Conservation (phyloP, 139 green algal species). For the Haematococcus sp. region DNA sequence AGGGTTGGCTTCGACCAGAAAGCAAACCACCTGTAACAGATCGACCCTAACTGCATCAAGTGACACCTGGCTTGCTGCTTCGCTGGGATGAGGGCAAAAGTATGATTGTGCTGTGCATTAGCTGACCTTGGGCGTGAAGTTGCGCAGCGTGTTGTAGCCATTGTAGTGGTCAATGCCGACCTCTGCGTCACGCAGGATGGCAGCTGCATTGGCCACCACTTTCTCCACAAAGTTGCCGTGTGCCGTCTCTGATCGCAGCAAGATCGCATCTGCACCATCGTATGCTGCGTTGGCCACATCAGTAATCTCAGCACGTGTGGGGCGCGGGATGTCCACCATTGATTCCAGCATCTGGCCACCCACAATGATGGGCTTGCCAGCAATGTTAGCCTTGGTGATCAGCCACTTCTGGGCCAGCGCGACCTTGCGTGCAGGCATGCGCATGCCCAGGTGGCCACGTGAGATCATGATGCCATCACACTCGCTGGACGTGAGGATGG, state of each 20-base stretch:
- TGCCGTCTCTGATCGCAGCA: conserved; percentile 54
- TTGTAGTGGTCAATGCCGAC: conserved; percentile 44
- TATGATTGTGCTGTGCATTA: no score
- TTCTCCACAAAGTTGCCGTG: conserved; percentile 26
- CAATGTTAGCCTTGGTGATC: conserved; percentile 47
- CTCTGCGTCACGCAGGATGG: conserved; percentile 31
- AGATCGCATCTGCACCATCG: conserved; percentile 56
- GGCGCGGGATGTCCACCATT: conserved; percentile 41
- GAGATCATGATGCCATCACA: conserved; percentile 56
- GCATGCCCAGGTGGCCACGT: conserved; percentile 55
- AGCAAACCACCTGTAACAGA: no score
- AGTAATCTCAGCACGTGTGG: conserved; percentile 74
- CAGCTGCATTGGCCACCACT: conserved; percentile 17
- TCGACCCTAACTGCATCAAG: no score
- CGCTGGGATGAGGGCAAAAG: no score
- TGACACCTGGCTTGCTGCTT: no score
- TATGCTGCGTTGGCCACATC: conserved; percentile 80
- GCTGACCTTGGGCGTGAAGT: conserved; percentile 52
- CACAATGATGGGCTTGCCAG: conserved; percentile 40
- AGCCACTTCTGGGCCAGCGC: conserved; percentile 53
- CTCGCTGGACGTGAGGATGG: conserved; percentile 32
- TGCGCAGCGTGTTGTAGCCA: conserved; percentile 42
- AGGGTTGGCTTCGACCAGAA: no score
- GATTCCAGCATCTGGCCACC: conserved; percentile 45
- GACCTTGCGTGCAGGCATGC: conserved; percentile 51